A percentile compares a stretch with the other conserved stretches of the same genome.
phyloP scores from a whole-genome alignment of 129 eudicot genomes.

The Chrysanthemum makinoi region DNA sequence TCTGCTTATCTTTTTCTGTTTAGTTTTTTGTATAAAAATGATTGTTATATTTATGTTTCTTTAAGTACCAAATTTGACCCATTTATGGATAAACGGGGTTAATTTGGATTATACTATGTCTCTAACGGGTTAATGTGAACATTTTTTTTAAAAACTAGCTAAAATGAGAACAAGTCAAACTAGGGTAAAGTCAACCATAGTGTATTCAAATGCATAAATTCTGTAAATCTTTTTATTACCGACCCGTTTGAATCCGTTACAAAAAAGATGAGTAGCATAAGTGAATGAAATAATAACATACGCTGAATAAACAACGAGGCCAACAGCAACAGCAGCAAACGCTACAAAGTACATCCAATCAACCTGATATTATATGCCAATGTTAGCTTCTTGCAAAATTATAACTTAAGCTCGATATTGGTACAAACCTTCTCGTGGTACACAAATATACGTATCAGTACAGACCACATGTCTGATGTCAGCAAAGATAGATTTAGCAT shows the following conservation, averaged over 20 bases:
- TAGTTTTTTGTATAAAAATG: not conserved
- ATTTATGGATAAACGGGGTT: not conserved
- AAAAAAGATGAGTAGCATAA: not conserved
- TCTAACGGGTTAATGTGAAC: not conserved
- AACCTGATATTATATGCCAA: conserved; percentile 46
- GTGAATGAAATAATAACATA: conserved; percentile 31
- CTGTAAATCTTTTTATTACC: not conserved
- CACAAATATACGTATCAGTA: conserved; percentile 75
- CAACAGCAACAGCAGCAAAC: conserved; percentile 68
- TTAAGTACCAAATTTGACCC: not conserved
- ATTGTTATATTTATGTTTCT: not conserved
- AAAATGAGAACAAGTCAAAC: not conserved
- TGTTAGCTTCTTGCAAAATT: conserved; percentile 7
- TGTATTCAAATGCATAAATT: not conserved
- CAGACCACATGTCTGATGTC: conserved; percentile 99
- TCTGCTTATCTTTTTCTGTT: not conserved
- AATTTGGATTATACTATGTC: not conserved
- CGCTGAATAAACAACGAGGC: conserved; percentile 81
- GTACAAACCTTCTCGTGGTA: conserved; percentile 73
- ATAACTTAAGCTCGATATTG: conserved; percentile 2
- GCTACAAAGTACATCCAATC: conserved; percentile 92
- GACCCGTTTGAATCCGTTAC: not conserved
- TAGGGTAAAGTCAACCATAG: not conserved
- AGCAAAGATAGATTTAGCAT: conserved; percentile 83
- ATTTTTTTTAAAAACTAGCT: not conserved